phyloP scores from a whole-genome alignment of 2,329 filamentous ascomycete genomes.

The Elsinoe perseae region DNA sequence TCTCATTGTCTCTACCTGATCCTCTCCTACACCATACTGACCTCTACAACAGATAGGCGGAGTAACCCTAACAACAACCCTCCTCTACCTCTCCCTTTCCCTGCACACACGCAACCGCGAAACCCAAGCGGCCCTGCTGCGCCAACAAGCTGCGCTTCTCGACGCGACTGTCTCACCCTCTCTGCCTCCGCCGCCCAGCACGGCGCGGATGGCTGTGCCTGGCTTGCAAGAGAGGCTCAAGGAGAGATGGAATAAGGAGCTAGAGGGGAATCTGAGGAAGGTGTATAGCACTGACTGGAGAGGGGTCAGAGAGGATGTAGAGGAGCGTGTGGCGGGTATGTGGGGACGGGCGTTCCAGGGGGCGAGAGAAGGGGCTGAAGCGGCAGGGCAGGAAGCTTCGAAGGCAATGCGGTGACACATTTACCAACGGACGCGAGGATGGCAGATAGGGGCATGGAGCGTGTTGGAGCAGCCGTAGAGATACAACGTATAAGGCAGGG shows the following conservation, averaged over 20 bases:
- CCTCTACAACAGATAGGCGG: conserved; percentile 37
- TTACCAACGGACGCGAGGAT: too few relatives aligned
- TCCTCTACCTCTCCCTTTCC: conserved; percentile 33
- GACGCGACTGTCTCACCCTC: conserved; percentile 38
- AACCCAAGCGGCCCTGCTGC: conserved; percentile 39
- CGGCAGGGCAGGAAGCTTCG: background rate
- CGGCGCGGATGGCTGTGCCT: conserved; percentile 32
- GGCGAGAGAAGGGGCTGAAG: conserved; percentile 12
- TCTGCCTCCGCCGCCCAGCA: conserved; percentile 33
- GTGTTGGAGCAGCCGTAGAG: background rate
- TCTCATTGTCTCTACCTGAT: background rate
- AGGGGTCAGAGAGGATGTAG: conserved; percentile 32
- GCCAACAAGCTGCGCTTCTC: conserved; percentile 39
- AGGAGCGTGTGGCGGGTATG: conserved; percentile 30
- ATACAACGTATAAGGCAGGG: too few relatives aligned
- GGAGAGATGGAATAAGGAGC: conserved; percentile 43
- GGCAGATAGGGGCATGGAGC: background rate
- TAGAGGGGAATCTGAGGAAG: conserved; percentile 38
- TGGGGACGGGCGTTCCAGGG: conserved; percentile 12
- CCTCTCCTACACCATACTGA: conserved; percentile 6
- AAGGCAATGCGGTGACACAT: background rate
- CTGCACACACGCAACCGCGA: conserved; percentile 42
- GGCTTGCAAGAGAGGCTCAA: conserved; percentile 42
- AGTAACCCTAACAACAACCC: conserved; percentile 43
- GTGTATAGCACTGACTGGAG: conserved; percentile 42